Base-by-base conservation (phyloP, 768 basidiomycete species). In the Suillus subluteus region DNA sequence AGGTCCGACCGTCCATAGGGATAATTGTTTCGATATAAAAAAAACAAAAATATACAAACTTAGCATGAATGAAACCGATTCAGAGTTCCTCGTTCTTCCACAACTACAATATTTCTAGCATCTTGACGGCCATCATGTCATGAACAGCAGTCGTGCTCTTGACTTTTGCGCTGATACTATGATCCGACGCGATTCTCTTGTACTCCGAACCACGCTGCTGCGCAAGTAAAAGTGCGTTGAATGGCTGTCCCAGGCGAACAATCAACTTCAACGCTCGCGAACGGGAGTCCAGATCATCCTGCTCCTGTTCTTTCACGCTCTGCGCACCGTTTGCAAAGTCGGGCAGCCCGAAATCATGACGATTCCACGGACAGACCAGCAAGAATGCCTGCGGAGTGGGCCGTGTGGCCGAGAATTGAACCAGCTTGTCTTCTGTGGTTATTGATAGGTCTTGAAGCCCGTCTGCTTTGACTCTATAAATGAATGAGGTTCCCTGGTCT, bases 271-370 rank as follows among this genome's bases (percentile, higher is more conserved):
- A 50, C 13, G 48, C 48, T 23, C 48, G 48, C 23, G 48, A 50
- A 50, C 48, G 48, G 23, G 48, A 50, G 23, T 50, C 48, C 12
- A 50, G 23, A 6, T 50, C 48, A 23, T 50, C 48, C 12, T 50
- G 48, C 2, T 50, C 48, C 23, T 50, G 48, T 7, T 50, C 48
- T 50, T 50, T 50, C 48, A 50, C 6, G 48, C 48, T 6, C 12
- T 23, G 48, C 6, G 23, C 48, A 50, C 48, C 23, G 48, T 50
- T 23, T 50, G 48, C 23, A 50, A 50, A 50, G 23, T 50, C 48
- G 48, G 48, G 48, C n/a, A 50, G 23, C 48, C 48, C 48, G 12
- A 50, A 50, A 50, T 50, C 48, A 50, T 50, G 48, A 50, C 48
- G 48, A 15, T 50, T 50, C 48, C 48, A 50, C 23, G 48, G 48